Percentiles rank a stretch among this genome's conserved stretches.
Conservation (phyloP, 2,329 filamentous ascomycete species). For the Neofusicoccum ribis region DNA sequence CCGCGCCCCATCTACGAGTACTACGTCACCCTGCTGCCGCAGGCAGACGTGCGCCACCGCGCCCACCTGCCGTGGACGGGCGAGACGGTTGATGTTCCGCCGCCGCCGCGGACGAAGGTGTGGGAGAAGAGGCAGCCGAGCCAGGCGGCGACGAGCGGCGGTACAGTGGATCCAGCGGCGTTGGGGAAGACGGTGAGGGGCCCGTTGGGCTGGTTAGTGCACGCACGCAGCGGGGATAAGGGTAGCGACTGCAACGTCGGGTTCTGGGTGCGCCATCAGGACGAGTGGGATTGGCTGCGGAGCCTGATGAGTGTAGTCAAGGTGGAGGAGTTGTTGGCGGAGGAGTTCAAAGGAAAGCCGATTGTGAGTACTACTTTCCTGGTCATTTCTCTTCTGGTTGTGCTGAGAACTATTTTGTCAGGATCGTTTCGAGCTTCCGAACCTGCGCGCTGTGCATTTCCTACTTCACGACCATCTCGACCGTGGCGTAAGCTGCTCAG, state of each 20-base stretch:
- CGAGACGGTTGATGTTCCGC: conserved; percentile 32
- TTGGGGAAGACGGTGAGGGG: conserved; percentile 39
- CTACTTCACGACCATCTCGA: conserved; percentile 50
- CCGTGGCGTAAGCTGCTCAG: conserved; percentile 45
- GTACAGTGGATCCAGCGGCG: conserved; percentile 21
- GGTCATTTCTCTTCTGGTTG: too few relatives aligned
- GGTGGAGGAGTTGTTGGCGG: conserved; percentile 31
- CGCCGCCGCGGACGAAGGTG: conserved; percentile 32
- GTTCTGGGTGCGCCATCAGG: conserved; percentile 36
- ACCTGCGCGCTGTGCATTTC: conserved; percentile 44
- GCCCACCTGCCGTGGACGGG: conserved; percentile 32
- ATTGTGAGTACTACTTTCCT: conserved; percentile 8
- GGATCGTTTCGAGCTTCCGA: conserved; percentile 41
- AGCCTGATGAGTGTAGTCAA: conserved; percentile 29
- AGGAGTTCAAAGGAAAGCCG: conserved; percentile 30
- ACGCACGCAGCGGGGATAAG: conserved; percentile 38
- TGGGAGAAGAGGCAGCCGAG: conserved; percentile 39
- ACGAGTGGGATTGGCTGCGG: conserved; percentile 37
- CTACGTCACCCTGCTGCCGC: conserved; percentile 40
- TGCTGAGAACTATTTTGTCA: neutral
- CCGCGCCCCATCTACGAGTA: conserved; percentile 44
- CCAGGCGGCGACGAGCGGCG: conserved; percentile 21
- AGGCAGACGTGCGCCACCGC: conserved; percentile 28
- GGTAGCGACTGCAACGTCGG: conserved; percentile 39
- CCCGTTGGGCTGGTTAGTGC: conserved; percentile 40